Base-by-base conservation (phyloP, 2,329 filamentous ascomycete species). In the Colletotrichum sojae region DNA sequence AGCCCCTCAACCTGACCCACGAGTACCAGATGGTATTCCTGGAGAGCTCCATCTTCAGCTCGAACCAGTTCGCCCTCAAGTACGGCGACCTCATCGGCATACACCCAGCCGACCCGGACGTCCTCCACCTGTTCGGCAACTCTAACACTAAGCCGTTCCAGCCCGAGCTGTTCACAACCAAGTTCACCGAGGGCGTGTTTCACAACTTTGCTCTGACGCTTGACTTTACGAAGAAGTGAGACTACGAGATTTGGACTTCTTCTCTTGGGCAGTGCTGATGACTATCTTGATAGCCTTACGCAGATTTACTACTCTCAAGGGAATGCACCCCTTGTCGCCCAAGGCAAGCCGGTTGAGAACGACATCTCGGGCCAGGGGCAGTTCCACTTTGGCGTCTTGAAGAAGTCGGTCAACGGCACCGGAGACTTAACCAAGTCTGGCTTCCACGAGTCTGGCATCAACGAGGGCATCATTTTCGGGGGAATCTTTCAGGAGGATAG, bases 181-280 rank as follows among this genome's bases (percentile, higher is more conserved):
- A 83, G 2, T 89, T 89, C 61, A 79, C 82, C 15, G 76, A 79
- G 36, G 81, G 77, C 15, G 78, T 83, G 13, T 89, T 88, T 82
- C 86, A 90, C 76, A 91, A 91, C 80, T 91, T 90, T 81, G 89
- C 84, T 3, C 65, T 90, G 36, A 86, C 83, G 10, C 78, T 90
- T 18, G 84, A 91, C 76, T 91, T 88, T 75, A 78, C 79, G 49
- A 80, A 84, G 61, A 85, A 87, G 86, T 88, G 78, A 52, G 84
- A 31, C 6, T 31, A 9, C 27, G 5, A 31, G 27, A 31, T 6
- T 31, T 6, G 9, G 9, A 31, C 6, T 6, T 5, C 8, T 2
- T 77, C 16, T 2, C 1, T 5, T 5, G 2, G 6, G 18, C 15
- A 15, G 25, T 18, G 3, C 12, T 27, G 53, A 43, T 67, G 20